Evolutionary conservation across 2,329 filamentous ascomycete species (phyloP), one percentile per base, ranked within the genome.

Genomic region (Alternaria gaisen): DNA sequence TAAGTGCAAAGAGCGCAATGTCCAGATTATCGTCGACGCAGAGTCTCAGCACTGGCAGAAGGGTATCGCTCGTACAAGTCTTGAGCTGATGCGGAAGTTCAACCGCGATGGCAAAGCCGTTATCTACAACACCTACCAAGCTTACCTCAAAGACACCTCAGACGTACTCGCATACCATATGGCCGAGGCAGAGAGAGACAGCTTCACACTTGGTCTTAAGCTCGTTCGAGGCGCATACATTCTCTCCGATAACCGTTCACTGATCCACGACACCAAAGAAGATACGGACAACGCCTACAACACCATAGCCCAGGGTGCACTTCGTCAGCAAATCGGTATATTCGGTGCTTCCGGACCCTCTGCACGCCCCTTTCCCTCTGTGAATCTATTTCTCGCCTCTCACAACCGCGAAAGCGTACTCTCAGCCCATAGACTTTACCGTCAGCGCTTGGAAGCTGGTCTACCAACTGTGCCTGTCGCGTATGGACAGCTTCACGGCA

Each of bases 401-500:
- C 94, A 97, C 80, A 97, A 97, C 72, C 86, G 87, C 53, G 86
- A 86, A 28, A 92, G 90, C 11, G 90, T 97, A 8, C 81, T 84
- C 48, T 72, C 77, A 18, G 77, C 86, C 5, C 83, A 85, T 30
- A 79, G 81, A 56, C 72, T 83, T 26, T 84, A 86, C 48, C 65
- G 78, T 1, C 73, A 75, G n/a, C 76, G 76, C 0, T 30, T 60
- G 12, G 64, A 65, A 22, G 69, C 68, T 16, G 81, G 81, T 11
- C 72, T 85, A 32, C 73, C 78, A 3, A 81, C 81, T 4, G 82
- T 86, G 1, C 80, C 83, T 1, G 79, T 87, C n/a, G 78, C 79
- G 3, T 93, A 91, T 76, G 91, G 90, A 2, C 94, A 97, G 80
- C 86, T 97, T 1, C 91, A 95, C 82, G 94, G 94, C 34, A 98